Base-by-base conservation (phyloP, 1,139 yeast genomes). In the Pneumocystis canis region DNA sequence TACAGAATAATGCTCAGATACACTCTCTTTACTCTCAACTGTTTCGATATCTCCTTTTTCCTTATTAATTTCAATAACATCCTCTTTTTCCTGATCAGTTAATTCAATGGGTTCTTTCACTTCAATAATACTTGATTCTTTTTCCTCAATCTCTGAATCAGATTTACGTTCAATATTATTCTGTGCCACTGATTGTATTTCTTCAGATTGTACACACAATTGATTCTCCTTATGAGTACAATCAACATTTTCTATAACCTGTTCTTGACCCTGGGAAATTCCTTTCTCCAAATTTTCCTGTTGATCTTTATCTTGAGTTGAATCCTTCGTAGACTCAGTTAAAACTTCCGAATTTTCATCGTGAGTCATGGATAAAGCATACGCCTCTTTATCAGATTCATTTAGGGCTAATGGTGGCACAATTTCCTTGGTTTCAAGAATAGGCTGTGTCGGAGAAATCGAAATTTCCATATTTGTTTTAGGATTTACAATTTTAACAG, bases 391-490 rank as follows among this genome's bases (percentile, higher is more conserved):
- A 28, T 63, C 47, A 58, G 64, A 25, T 41, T 40, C 59, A 30
- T 31, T 58, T 33, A 63, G 58, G n/a, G 66, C 53, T 25, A 61
- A 56, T 18, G 61, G 40, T 35, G 63, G 53, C 16, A 41, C 58
- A 56, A 63, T 54, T 31, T 66, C 41, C 20, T 62, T 40, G 16
- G 67, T 60, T 9, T 60, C 61, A 25, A 65, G 60, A 11, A 63
- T 59, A 28, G 64, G 32, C 18, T 61, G 59, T 16, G 62, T 60
- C 32, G 60, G 63, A 39, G 58, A 65, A 58, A 69, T 61, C 32
- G 66, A 63, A 41, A 70, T 69, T 60, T 70, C 72, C 25, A 67
- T 68, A 41, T 65, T 60, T 16, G 70, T 68, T 18, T 64, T 64
- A 3, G 70, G 70, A 32, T 68, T 63, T 20, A 67, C 64, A 58